Base-by-base conservation (phyloP, 495 filamentous ascomycete species). In the Xylaria venustula region DNA sequence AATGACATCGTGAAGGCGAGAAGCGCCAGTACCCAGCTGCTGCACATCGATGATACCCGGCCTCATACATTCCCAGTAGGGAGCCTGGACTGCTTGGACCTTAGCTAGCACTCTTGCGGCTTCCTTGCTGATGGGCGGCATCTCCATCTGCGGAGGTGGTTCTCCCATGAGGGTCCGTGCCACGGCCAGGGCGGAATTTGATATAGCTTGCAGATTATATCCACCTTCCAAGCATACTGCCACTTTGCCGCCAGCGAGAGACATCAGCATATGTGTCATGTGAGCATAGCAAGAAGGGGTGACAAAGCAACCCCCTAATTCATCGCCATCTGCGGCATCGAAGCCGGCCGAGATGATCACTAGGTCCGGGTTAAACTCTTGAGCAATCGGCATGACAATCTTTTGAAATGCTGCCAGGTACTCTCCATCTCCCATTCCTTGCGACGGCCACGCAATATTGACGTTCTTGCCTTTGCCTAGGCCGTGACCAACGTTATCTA, bases 211-310 rank as follows among this genome's bases (percentile, higher is more conserved):
- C 45, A 98, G 85, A 66, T 99, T 96, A 71, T 99, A 99, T 19
- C 94, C 94, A 51, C 94, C 94, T 81, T 96, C 94, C 14, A 98
- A 78, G 68, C 93, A 97, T 23, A 96, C 91, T 9, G 90, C 90
- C 46, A 98, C 80, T 70, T 94, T 97, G 37, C 94, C 94, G 45
- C 87, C 79, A 2, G 94, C 93, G n/a, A 99, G 83, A 12, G 88
- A 88, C 92, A 97, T 98, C 17, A 99, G 83, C 93, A 97, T 97
- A 68, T 97, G 90, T 8, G 95, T 97, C 94, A 99, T 98, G 67
- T 98, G 93, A 19, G 92, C 91, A 71, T 98, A 99, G 68, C 95
- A 93, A 22, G 86, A 74, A 0, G 94, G 94, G 0, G 92, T 87
- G 5, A 98, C 93, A 65, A 88, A 92, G 71, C 95, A 99, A 32